Evolutionary conservation across 1,139 yeast species (phyloP).

Genomic region (Torulaspora pretoriensis): DNA sequence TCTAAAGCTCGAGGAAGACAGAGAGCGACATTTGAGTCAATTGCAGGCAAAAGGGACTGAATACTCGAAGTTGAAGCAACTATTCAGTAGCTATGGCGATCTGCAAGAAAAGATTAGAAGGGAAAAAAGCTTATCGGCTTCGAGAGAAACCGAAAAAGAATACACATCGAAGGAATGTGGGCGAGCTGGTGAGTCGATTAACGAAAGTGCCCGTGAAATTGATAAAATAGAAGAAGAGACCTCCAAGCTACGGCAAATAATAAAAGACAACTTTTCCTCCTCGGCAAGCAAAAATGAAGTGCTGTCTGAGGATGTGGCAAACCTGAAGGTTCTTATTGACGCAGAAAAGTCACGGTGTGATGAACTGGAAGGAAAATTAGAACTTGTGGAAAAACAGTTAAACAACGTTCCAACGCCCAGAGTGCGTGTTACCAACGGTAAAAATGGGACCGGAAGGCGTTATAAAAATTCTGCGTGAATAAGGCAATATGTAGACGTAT

Average conservation of each 20-base stretch:
- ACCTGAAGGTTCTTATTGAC: slow-evolving; percentile 33
- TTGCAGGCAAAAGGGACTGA: slow-evolving; percentile 30
- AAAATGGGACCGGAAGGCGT: slow-evolving; percentile 13
- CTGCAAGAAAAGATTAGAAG: slow-evolving; percentile 41
- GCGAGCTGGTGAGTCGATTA: slow-evolving; percentile 54
- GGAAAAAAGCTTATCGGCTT: slow-evolving; percentile 40
- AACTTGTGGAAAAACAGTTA: slow-evolving; percentile 17
- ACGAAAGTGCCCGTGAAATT: slow-evolving; percentile 48
- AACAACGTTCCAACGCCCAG: slow-evolving; percentile 26
- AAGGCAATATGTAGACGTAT: background rate
- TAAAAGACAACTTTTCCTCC: slow-evolving; percentile 13
- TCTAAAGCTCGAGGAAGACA: slow-evolving; percentile 40
- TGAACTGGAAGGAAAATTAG: slow-evolving; percentile 20
- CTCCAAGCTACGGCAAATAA: slow-evolving; percentile 27
- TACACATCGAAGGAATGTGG: slow-evolving; percentile 65
- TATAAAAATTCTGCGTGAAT: slow-evolving; percentile 1
- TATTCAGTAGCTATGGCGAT: slow-evolving; percentile 40
- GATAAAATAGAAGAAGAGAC: slow-evolving; percentile 37
- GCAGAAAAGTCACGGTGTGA: slow-evolving; percentile 22
- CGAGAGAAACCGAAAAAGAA: slow-evolving; percentile 50
- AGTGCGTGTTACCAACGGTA: slow-evolving; percentile 19
- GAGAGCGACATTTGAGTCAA: slow-evolving; percentile 27
- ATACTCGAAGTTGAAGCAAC: slow-evolving; percentile 25
- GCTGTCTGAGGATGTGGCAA: slow-evolving; percentile 31
- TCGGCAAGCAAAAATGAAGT: slow-evolving; percentile 27